phyloP scores from a whole-genome alignment of 148 eudicot species.

The Persicaria tinctoria region DNA sequence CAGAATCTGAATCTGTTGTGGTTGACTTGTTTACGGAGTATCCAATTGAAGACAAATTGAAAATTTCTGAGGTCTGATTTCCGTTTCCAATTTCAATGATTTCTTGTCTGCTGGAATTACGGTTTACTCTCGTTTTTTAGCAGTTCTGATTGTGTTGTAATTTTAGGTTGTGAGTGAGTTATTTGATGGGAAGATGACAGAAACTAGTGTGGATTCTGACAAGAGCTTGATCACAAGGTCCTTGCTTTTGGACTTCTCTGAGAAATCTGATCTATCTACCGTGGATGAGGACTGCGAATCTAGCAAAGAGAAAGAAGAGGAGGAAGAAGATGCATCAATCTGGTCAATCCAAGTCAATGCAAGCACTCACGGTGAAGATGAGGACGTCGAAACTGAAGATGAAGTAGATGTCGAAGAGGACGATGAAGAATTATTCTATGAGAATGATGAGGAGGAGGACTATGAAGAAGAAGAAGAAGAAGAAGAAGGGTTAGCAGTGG shows the following conservation, averaged over 20 bases:
- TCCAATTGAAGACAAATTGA: constrained; percentile 40
- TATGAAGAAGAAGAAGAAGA: constrained; percentile 18
- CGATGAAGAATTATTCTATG: constrained; percentile 13
- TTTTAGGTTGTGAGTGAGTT: constrained; percentile 17
- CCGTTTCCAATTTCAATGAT: not conserved
- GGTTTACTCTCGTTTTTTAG: not conserved
- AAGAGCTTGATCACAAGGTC: constrained; percentile 51
- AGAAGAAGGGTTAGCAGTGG: constrained; percentile 17
- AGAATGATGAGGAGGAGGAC: constrained; percentile 12
- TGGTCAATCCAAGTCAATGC: constrained; percentile 85
- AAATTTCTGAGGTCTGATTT: constrained; percentile 43
- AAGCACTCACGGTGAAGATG: constrained; percentile 44
- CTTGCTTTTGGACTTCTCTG: constrained; percentile 60
- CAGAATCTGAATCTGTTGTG: not conserved
- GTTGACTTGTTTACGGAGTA: constrained; percentile 28
- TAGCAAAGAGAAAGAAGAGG: constrained; percentile 11
- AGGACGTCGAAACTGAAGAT: constrained; percentile 15
- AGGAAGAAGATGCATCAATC: constrained; percentile 60
- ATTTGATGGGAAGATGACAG: constrained; percentile 21
- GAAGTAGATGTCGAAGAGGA: constrained; percentile 36
- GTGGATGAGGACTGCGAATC: constrained; percentile 23
- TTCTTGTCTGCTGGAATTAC: not conserved
- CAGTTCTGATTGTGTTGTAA: not conserved
- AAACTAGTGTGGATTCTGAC: constrained; percentile 27
- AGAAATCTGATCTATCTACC: constrained; percentile 39